Evolutionary conservation across 1,284 basidiomycete species (phyloP).

Genomic region (Ceratorhiza oryzae-sativae): DNA sequence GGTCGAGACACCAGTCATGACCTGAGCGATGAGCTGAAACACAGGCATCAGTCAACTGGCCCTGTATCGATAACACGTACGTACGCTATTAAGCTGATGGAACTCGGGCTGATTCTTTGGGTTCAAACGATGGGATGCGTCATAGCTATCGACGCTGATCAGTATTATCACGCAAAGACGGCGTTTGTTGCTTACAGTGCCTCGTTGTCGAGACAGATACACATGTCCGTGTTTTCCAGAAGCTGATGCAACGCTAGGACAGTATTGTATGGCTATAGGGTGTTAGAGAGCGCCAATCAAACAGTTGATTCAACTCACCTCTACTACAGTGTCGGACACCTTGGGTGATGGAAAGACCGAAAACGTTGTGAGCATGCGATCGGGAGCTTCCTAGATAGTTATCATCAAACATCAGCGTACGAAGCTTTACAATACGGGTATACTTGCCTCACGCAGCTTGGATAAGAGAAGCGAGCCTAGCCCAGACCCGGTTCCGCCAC

Average conservation of each 20-base stretch:
- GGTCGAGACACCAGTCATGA: slow-evolving; percentile 91
- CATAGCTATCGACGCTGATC: slow-evolving; percentile 61
- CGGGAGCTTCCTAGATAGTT: slow-evolving; percentile 77
- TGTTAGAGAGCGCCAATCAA: slow-evolving; percentile 26
- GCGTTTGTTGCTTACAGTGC: slow-evolving; percentile 65
- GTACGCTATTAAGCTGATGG: slow-evolving; percentile 77
- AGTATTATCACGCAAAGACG: neutral
- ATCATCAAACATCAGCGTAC: slow-evolving; percentile 47
- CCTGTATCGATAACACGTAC: slow-evolving; percentile 46
- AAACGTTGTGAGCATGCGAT: slow-evolving; percentile 93
- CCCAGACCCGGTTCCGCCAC: slow-evolving; percentile 92
- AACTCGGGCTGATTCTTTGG: slow-evolving; percentile 78
- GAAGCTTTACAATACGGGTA: slow-evolving; percentile 46
- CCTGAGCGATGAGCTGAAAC: slow-evolving; percentile 74
- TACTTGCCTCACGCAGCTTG: slow-evolving; percentile 79
- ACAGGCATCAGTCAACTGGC: slow-evolving; percentile 8
- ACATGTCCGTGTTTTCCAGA: slow-evolving; percentile 89
- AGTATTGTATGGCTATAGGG: slow-evolving; percentile 83
- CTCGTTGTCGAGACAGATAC: slow-evolving; percentile 93
- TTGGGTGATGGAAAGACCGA: slow-evolving; percentile 92
- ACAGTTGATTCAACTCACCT: slow-evolving; percentile 51
- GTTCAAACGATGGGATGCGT: slow-evolving; percentile 79
- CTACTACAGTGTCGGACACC: slow-evolving; percentile 95
- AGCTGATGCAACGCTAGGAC: slow-evolving; percentile 91
- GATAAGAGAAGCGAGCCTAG: slow-evolving; percentile 82